Base-by-base conservation (phyloP, 441 rosid species). In the Mallotus repandus region DNA sequence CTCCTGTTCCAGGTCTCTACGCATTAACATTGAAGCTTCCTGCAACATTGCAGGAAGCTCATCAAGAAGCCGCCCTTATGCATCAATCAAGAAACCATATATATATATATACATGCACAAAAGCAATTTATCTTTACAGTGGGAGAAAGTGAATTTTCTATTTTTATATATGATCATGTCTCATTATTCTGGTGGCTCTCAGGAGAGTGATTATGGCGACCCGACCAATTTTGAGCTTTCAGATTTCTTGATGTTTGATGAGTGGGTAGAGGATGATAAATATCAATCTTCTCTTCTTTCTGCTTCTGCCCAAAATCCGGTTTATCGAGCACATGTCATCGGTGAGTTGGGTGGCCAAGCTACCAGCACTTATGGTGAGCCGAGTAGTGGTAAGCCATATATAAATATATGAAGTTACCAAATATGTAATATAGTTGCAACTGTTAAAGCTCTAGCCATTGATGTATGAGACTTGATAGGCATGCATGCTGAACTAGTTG, bases 11-110 rank as follows among this genome's bases (percentile, higher is more conserved):
- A 21, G 43, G 76, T 57, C 59, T 4, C 75, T 66, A 7, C 15
- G 79, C 68, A 82, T 78, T 63, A 78, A 56, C 83, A 1, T 19
- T 55, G 91, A 84, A 87, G 76, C 72, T 87, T 87, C 91, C 85
- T 70, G 48, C 77, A 48, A 70, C 25, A 21, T 69, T 72, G 2
- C 53, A 82, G 74, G 88, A 84, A 87, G 77, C 58, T 73, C 74
- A 64, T 29, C 64, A 50, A 61, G 8, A 82, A 85, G 80, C 73
- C 83, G 70, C 68, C 81, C 54, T 9, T 18, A 8, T 18, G 16
- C 11, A 9, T 7, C n/a, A 9, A 9, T 9, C 41, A 29, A 7
- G 0, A 11, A 0, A 18, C 14, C 13, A n/a, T 68, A 14, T 18
- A 45, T 5, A 63, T 25, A 19, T 46, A 22, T 14, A 18, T 43